Evolutionary conservation across 345 rosid species (phyloP).

Genomic region (Populus euphratica): DNA sequence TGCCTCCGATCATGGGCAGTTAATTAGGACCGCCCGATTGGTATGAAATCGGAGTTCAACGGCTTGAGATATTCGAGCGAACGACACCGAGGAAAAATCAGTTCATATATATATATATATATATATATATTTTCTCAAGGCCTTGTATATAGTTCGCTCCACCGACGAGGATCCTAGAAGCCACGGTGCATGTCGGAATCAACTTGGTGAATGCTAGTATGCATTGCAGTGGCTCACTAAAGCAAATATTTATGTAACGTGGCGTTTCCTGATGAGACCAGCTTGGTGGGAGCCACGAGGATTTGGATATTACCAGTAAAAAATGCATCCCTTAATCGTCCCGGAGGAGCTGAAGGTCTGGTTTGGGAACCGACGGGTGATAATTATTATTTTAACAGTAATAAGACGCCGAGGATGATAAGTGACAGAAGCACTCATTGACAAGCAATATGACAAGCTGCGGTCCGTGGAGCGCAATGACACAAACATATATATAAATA

Average conservation of each 20-base stretch:
- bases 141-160: neutral
- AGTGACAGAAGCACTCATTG: slow-evolving; percentile 14
- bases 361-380: slow-evolving; percentile 23
- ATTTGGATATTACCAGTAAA: slow-evolving; percentile 22
- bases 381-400: slow-evolving; percentile 16
- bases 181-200: slow-evolving; percentile 23
- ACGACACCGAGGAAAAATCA: slow-evolving; percentile 3
- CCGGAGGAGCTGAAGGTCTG: slow-evolving; percentile 20
- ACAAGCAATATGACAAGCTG: slow-evolving; percentile 25
- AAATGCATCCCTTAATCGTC: slow-evolving; percentile 5
- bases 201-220: slow-evolving; percentile 4
- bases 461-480: neutral
- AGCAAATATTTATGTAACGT: slow-evolving; percentile 14
- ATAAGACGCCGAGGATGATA: slow-evolving; percentile 3
- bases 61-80: neutral
- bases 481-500: neutral
- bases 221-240: neutral
- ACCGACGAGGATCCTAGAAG: slow-evolving; percentile 30
- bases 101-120: neutral
- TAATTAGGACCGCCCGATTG: neutral
- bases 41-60: neutral
- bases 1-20: neutral
- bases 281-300: slow-evolving; percentile 30
- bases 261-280: slow-evolving; percentile 29
- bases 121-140: neutral